A percentile compares a stretch with the other conserved stretches of the same genome.
Evolutionary conservation across 2,329 filamentous ascomycete species (phyloP).

Genomic region (Arthrinium phaeospermum): DNA sequence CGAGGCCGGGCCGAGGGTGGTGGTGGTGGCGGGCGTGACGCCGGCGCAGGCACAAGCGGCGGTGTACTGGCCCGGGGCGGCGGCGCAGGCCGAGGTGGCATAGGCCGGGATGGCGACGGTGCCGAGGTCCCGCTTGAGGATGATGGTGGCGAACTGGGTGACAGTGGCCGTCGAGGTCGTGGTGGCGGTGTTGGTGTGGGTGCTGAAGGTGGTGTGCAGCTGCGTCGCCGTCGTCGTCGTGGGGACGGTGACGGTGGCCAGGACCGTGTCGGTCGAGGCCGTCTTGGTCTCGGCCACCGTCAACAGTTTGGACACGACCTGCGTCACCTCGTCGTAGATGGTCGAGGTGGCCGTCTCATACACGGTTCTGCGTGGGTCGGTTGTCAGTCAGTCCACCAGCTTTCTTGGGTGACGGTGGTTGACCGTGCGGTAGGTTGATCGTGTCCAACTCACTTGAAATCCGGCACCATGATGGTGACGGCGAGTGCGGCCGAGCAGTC

Average conservation of each 20-base stretch:
- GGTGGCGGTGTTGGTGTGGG: not conserved
- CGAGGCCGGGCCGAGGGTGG: not conserved
- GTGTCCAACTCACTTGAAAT: not conserved
- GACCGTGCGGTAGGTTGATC: not conserved
- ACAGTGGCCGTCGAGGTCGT: not conserved
- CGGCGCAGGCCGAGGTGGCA: not conserved
- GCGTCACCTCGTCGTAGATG: not conserved
- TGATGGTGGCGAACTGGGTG: not conserved
- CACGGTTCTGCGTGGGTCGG: not conserved
- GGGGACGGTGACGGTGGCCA: not conserved
- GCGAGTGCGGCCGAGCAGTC: not conserved
- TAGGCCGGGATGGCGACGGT: not conserved
- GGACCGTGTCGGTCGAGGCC: not conserved
- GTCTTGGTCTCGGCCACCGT: not conserved
- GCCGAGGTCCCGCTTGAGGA: not conserved
- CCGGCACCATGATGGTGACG: not conserved
- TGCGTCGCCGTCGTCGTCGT: too few species aligned
- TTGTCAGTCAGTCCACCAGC: not conserved
- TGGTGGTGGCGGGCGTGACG: not conserved
- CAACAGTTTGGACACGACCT: not conserved
- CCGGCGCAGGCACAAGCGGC: not conserved
- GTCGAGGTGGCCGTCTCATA: not conserved
- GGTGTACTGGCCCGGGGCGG: not conserved
- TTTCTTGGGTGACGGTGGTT: not conserved
- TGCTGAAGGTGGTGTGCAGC: not conserved